Conservation (phyloP, 2,329 filamentous ascomycete genomes). For the Cladophialophora bantiana region DNA sequence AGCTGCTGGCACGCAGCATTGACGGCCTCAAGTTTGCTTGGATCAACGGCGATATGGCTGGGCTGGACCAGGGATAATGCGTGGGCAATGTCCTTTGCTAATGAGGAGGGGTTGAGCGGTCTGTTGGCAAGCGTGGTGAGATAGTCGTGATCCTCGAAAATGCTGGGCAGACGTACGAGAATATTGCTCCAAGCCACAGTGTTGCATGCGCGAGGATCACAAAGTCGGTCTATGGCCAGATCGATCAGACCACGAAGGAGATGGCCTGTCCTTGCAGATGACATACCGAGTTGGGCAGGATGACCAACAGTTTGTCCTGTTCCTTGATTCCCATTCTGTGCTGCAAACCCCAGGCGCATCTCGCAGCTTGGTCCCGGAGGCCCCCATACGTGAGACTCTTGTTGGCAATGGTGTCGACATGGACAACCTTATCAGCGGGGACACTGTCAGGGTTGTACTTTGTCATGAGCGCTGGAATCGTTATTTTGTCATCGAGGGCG, state of each 20-base stretch:
- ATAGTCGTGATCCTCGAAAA: conserved; percentile 13
- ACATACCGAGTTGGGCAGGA: conserved; percentile 41
- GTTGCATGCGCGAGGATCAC: conserved; percentile 42
- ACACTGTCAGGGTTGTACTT: conserved; percentile 42
- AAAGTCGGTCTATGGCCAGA: conserved; percentile 38
- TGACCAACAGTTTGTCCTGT: conserved; percentile 38
- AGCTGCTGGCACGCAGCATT: conserved; percentile 34
- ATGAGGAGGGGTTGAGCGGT: conserved; percentile 39
- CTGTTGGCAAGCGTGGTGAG: conserved; percentile 10
- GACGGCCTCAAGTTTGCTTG: conserved; percentile 36
- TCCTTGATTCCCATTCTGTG: conserved; percentile 36
- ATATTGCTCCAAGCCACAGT: conserved; percentile 41
- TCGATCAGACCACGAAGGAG: neutral
- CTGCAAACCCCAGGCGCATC: conserved; percentile 41
- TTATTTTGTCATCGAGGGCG: conserved; percentile 31
- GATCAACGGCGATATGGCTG: conserved; percentile 39
- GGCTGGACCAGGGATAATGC: conserved; percentile 38
- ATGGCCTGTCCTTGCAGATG: neutral
- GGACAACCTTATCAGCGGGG: conserved; percentile 39
- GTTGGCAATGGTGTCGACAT: conserved; percentile 41
- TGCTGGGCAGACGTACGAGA: conserved; percentile 29
- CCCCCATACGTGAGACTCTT: conserved; percentile 42
- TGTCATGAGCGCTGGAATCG: conserved; percentile 41
- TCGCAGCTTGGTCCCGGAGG: conserved; percentile 39
- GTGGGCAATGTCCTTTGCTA: conserved; percentile 40